Percentiles rank a stretch among this genome's conserved stretches.
These are phyloP conservation scores for Penicillium sp. DNA, from an alignment of 2,329 filamentous ascomycete species.

Conservation along the genomic window DNA sequence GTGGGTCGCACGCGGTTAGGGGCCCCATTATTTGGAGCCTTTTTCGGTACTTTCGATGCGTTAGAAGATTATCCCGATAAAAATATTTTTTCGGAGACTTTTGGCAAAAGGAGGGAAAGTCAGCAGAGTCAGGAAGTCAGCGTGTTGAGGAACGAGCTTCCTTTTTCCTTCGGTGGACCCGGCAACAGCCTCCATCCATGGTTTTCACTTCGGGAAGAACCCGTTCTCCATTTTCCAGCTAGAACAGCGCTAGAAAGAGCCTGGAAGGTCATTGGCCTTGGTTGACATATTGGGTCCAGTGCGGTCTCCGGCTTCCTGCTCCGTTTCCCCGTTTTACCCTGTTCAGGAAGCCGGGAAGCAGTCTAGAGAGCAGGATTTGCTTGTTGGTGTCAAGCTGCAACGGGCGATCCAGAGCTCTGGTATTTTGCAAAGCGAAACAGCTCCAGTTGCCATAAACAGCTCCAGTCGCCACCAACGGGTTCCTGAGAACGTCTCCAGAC, in stretches of 20 bases:
- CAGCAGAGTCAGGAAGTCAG: background rate
- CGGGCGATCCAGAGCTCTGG: conserved; percentile 12
- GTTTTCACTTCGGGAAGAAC: conserved; percentile 12
- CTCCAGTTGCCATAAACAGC: conserved; percentile 15
- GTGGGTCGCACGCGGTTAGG: conserved; percentile 13
- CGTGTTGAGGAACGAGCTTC: conserved; percentile 18
- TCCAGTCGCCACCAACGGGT: conserved; percentile 17
- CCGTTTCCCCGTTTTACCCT: conserved; percentile 3
- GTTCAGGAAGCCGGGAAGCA: background rate
- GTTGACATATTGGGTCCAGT: background rate
- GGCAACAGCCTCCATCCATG: conserved; percentile 7
- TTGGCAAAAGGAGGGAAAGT: conserved; percentile 6
- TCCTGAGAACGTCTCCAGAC: conserved; percentile 20
- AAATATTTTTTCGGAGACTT: conserved; percentile 2
- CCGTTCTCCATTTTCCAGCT: conserved; percentile 21
- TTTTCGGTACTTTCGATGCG: conserved; percentile 10
- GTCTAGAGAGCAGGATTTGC: background rate
- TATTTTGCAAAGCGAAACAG: conserved; percentile 9
- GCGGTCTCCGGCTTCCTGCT: background rate
- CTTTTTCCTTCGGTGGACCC: conserved; percentile 17
- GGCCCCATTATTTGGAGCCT: conserved; percentile 9
- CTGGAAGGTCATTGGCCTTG: background rate
- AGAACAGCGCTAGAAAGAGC: conserved; percentile 25
- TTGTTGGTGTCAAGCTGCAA: background rate
- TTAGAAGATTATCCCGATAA: conserved; percentile 1